Evolutionary conservation across 768 basidiomycete species (phyloP), one percentile per base, ranked within the genome.

Genomic region (Boletales sp.): DNA sequence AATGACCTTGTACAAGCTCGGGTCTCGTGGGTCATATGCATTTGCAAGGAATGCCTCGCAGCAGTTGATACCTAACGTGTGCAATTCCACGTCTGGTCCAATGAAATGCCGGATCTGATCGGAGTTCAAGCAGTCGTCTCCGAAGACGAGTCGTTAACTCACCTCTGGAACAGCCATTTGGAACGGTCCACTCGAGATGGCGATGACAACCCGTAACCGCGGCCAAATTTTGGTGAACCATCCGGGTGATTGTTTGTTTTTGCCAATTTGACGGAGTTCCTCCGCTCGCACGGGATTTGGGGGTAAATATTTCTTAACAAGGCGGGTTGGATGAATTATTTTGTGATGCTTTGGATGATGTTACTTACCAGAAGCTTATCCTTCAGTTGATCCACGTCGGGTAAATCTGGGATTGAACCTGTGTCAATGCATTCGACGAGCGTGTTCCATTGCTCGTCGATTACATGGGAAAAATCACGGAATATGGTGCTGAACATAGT

Each of bases 111-210:
- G 48, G 14, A 63, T 52, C 60, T 65, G 27, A 40, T 46, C 21
- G 0, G 10, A n/a, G 7, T 4, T 32, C 31, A 14, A 40, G 40
- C 10, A 21, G 43, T 21, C 38, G 17, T 14, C 18, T 2, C 27
- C 2, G 37, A 10, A 35, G 29, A 27, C 2, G 10, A 14, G 7
- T 35, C 15, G 30, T 1, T 9, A 31, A 30, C 51, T 43, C 10
- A 54, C 62, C 50, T 64, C 62, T 0, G 56, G 64, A 8, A 59
- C 54, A 3, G 64, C 55, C 15, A 45, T 65, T 21, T 42, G 50
- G 47, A 65, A 63, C 11, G 50, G 53, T 9, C 56, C 65, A n/a
- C 62, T 60, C 14, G 56, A 62, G 34, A 59, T 64, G 35, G 57
- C 58, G 10, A 56, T 19, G 4, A 55, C 47, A 5, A 47, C 50